These are phyloP conservation scores for Pyronema omphalodes DNA, from an alignment of 495 filamentous ascomycete genomes.

Conservation along the genomic window DNA sequence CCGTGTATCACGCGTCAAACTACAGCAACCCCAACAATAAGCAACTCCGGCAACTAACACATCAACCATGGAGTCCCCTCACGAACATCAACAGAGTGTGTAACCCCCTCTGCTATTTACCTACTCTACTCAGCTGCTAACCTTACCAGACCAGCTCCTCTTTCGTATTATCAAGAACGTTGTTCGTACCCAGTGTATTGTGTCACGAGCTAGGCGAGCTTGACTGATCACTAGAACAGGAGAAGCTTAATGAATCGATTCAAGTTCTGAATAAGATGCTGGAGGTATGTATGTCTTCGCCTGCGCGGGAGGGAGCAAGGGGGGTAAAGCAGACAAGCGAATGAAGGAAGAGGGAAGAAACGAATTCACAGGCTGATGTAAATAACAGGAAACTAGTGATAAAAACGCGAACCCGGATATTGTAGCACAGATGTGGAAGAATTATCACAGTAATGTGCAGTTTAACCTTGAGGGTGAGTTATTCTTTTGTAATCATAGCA, in stretches of 20 bases:
- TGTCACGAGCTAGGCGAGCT: not conserved
- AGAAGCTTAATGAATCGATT: conserved; percentile 92
- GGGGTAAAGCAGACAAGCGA: not conserved
- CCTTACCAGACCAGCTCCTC: conserved; percentile 46
- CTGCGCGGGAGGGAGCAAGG: not conserved
- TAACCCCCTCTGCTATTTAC: not conserved
- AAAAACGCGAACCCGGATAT: conserved; percentile 97
- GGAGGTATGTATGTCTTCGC: conserved; percentile 45
- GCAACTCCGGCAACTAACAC: not conserved
- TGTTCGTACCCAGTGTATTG: conserved; percentile 34
- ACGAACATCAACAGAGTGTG: conserved; percentile 74
- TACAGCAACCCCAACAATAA: not conserved
- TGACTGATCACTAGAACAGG: conserved; percentile 35
- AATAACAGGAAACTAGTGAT: conserved; percentile 76
- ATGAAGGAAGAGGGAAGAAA: not conserved
- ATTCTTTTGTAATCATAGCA: not conserved
- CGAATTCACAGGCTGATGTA: not conserved
- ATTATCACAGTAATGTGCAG: conserved; percentile 93
- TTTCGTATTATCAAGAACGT: conserved; percentile 95
- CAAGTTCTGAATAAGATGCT: conserved; percentile 81
- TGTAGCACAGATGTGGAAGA: conserved; percentile 99
- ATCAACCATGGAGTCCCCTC: conserved; percentile 56
- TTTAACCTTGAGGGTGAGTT: conserved; percentile 81
- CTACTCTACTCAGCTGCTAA: not conserved
- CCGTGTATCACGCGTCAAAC: not conserved